Conservation (phyloP, 495 filamentous ascomycete species). For the Penicillium pulvis region DNA sequence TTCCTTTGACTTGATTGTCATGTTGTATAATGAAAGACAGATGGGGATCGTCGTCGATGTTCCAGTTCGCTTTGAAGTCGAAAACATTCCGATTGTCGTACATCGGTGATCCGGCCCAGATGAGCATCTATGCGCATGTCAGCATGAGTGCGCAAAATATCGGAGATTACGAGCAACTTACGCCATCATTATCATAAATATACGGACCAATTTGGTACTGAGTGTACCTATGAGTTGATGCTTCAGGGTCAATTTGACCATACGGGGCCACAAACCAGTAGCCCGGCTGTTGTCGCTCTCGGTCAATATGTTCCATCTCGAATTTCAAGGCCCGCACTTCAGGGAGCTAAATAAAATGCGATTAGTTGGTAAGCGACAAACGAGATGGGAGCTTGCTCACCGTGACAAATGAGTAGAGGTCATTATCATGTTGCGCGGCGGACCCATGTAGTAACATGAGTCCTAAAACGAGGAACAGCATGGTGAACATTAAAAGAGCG, state of each 20-base stretch:
- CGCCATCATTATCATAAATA: conserved; percentile 40
- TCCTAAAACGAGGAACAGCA: not conserved
- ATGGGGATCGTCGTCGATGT: conserved; percentile 34
- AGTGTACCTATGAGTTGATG: conserved; percentile 19
- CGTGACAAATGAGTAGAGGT: conserved; percentile 12
- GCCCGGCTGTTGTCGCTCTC: conserved; percentile 25
- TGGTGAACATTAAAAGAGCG: not conserved
- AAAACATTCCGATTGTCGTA: conserved; percentile 32
- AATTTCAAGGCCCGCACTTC: conserved; percentile 31
- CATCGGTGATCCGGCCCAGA: conserved; percentile 33
- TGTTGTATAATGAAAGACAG: conserved; percentile 45
- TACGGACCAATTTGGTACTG: conserved; percentile 41
- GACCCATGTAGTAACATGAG: conserved; percentile 2
- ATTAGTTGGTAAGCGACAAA: not conserved
- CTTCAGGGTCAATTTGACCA: conserved; percentile 24
- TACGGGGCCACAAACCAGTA: conserved; percentile 42
- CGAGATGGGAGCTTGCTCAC: conserved; percentile 2
- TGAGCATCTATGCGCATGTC: conserved; percentile 26
- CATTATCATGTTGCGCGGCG: conserved; percentile 2
- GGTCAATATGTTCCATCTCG: conserved; percentile 30
- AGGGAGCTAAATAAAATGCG: conserved; percentile 23
- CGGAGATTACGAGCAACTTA: conserved; percentile 18
- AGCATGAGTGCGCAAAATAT: not conserved
- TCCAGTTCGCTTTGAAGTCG: conserved; percentile 39
- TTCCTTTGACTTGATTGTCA: conserved; percentile 21